A percentile compares a stretch with the other conserved stretches of the same genome.
These are phyloP conservation scores for Eragrostis nindensis DNA, from an alignment of 176 grass and related monocot species.

Conservation along the genomic window DNA sequence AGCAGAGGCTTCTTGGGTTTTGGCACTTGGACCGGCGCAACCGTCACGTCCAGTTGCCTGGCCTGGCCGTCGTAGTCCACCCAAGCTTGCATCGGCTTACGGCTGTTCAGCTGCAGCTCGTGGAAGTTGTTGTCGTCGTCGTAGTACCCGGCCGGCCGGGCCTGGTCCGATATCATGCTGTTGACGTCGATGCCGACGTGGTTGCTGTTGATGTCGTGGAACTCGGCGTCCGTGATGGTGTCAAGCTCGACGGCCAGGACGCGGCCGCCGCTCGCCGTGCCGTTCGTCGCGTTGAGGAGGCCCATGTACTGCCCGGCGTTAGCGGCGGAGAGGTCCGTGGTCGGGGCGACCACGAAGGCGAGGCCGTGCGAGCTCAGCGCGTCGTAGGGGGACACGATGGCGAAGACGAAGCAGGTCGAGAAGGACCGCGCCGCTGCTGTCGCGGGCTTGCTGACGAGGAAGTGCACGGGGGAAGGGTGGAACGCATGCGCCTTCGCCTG, in stretches of 20 bases:
- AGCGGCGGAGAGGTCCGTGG: constrained; percentile 3
- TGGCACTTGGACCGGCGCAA: background rate
- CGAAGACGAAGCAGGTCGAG: background rate
- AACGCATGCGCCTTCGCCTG: no score
- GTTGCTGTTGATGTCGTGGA: constrained; percentile 44
- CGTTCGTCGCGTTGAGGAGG: constrained; percentile 38
- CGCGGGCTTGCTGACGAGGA: background rate
- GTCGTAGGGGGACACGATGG: background rate
- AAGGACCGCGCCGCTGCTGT: background rate
- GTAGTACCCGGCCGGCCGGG: constrained; percentile 23
- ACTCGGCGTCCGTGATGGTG: constrained; percentile 43
- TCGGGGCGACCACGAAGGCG: constrained; percentile 40
- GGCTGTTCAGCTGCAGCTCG: constrained; percentile 23
- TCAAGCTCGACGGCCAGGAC: constrained; percentile 51
- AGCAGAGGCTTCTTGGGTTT: constrained; percentile 42
- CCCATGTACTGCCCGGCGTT: constrained; percentile 44
- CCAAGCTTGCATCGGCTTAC: constrained; percentile 52
- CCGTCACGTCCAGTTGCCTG: constrained; percentile 14
- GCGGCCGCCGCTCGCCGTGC: constrained; percentile 17
- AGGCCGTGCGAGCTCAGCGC: constrained; percentile 28
- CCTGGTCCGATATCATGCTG: constrained; percentile 29
- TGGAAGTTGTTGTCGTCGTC: background rate
- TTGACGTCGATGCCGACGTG: constrained; percentile 51
- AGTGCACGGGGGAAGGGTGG: no score
- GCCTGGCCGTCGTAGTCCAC: constrained; percentile 42